A percentile compares a stretch with the other conserved stretches of the same genome.
Conservation (phyloP, 2,329 filamentous ascomycete genomes). For the Trichoderma koningii region DNA sequence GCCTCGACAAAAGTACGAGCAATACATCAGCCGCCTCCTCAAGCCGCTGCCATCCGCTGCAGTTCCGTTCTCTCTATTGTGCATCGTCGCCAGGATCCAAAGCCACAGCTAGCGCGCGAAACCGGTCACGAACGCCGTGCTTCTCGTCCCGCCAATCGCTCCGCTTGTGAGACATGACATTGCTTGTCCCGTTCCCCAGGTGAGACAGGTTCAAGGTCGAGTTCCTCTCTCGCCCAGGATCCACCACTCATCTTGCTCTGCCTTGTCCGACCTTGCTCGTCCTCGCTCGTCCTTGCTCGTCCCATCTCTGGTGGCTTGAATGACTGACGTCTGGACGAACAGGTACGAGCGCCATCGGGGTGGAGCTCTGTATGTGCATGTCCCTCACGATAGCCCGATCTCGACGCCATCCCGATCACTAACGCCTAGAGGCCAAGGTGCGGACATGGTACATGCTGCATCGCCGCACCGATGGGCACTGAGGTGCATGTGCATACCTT, state of each 20-base stretch:
- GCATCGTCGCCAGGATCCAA: not conserved
- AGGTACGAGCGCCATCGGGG: constrained; percentile 10
- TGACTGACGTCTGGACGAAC: constrained; percentile 14
- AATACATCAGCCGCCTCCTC: not conserved
- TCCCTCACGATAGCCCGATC: constrained; percentile 9
- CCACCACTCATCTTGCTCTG: not conserved
- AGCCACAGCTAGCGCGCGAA: constrained; percentile 4
- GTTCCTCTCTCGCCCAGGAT: constrained; percentile 17
- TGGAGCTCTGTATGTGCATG: not conserved
- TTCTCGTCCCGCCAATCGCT: constrained; percentile 19
- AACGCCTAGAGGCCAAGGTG: not conserved
- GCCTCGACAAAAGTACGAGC: not conserved
- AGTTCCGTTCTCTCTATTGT: not conserved
- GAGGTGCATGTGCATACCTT: not conserved
- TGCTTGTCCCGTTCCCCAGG: constrained; percentile 23
- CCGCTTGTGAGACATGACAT: constrained; percentile 20
- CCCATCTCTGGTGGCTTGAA: constrained; percentile 8
- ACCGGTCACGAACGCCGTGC: not conserved
- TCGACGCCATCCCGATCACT: constrained; percentile 25
- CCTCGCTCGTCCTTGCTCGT: too few species aligned
- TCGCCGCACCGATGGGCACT: not conserved
- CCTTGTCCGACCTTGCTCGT: too few species aligned
- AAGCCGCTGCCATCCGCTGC: constrained; percentile 1
- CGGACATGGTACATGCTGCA: not conserved
- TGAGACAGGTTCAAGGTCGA: constrained; percentile 19